Evolutionary conservation across 345 rosid genomes (phyloP).

Genomic region (Eucalyptus dawsonii): DNA sequence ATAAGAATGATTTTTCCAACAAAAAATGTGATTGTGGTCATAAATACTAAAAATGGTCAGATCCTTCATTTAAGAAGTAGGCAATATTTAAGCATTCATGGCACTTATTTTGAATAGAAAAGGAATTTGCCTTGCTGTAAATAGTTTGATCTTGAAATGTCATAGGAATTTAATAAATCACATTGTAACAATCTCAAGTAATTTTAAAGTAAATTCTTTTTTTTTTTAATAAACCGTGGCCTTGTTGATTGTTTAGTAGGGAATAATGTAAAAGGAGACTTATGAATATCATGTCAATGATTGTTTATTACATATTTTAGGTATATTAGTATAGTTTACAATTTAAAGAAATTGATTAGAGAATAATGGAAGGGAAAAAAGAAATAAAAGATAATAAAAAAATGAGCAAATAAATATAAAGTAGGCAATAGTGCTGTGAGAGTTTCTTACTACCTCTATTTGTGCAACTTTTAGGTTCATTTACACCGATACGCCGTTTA

Average conservation of each 20-base stretch:
- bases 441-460: no score
- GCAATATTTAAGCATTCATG: not conserved
- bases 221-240: not conserved
- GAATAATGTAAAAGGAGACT: not conserved
- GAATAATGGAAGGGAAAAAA: not conserved
- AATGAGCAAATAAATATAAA: not conserved
- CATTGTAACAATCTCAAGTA: not conserved
- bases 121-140: not conserved
- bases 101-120: not conserved
- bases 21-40: not conserved
- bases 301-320: no score
- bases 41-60: not conserved
- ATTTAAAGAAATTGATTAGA: no score
- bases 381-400: no score
- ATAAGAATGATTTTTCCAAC: not conserved
- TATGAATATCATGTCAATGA: not conserved
- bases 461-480: not conserved
- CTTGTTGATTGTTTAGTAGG: not conserved
- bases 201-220: not conserved
- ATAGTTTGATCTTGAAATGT: not conserved
- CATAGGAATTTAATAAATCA: not conserved
- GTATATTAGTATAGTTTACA: not conserved
- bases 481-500: fast-evolving
- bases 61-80: not conserved
- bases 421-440: fast-evolving